Conservation (phyloP, 805 yeast genomes). For the Wickerhamomyces hampshirensis region DNA sequence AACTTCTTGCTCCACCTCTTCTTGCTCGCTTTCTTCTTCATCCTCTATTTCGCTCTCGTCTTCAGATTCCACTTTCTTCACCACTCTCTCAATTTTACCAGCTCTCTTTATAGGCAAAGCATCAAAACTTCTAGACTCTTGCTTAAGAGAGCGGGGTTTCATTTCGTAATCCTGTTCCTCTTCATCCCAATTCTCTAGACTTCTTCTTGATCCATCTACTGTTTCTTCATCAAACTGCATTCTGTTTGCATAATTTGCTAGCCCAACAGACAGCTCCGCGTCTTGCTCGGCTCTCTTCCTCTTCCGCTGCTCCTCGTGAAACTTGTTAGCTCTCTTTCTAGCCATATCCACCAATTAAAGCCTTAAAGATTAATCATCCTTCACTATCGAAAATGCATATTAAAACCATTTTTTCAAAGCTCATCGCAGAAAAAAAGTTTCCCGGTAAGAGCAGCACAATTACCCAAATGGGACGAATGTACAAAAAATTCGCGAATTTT, state of each 20-base stretch:
- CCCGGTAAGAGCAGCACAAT: not conserved
- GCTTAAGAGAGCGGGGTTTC: constrained; percentile 54
- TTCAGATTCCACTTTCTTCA: constrained; percentile 29
- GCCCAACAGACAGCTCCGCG: constrained; percentile 18
- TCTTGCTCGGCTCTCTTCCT: constrained; percentile 22
- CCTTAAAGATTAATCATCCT: not conserved
- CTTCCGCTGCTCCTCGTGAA: constrained; percentile 28
- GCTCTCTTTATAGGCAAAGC: constrained; percentile 77
- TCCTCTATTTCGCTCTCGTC: constrained; percentile 25
- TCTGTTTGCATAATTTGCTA: constrained; percentile 18
- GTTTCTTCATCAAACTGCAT: constrained; percentile 8
- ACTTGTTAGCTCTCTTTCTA: constrained; percentile 32
- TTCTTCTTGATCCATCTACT: constrained; percentile 6
- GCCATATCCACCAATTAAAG: constrained; percentile 25
- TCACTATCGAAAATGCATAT: not conserved
- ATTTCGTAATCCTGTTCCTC: constrained; percentile 78
- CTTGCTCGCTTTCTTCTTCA: constrained; percentile 27
- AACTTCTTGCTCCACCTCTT: constrained; percentile 12
- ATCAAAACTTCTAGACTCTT: constrained; percentile 47
- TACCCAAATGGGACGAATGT: not conserved
- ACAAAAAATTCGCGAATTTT: too few relatives aligned
- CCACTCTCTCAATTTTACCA: constrained; percentile 70
- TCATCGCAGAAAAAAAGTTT: not conserved
- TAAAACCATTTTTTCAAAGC: not conserved
- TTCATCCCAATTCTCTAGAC: constrained; percentile 46